Evolutionary conservation across 257 asterid species (phyloP), one percentile per base, ranked within the genome.

Genomic region (Scutellaria galericulata): DNA sequence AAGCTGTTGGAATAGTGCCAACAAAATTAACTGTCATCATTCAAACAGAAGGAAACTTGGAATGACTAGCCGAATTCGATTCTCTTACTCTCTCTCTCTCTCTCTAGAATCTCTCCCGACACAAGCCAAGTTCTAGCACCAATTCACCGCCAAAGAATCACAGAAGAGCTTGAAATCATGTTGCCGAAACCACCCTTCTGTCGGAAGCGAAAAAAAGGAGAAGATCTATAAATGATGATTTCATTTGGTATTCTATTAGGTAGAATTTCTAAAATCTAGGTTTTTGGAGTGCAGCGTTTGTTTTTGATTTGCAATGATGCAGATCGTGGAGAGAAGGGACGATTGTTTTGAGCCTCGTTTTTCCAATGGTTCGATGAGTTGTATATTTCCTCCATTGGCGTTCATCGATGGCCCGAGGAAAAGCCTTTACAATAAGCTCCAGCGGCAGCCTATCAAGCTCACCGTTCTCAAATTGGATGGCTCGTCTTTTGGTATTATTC

Each of bases 401-500:
- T 45, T 40, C 62, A 42, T 12, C 1, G 77, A 72, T 53, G 14
- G 61, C 64, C 71, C 84, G 9, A 71, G 83, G 35, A 81, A 63
- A 76, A 85, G 83, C 45, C 78, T 86, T 0, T 93, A 86, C 77
- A 57, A 74, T 50, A 83, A 78, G 84, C 83, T 93, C 51, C 86
- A 86, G 52, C 78, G 75, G 73, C 85, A 81, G 27, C 90, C 90
- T 20, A 84, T 89, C 74, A 74, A 64, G 35, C 93, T 93, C 78
- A 81, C 84, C 45, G 73, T 93, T 27, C 75, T 85, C 81, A 93
- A 90, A 86, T 86, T 92, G 82, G 97, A 90, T 80, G 96, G 91
- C 37, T 74, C 98, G 12, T 79, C 86, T 67, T 92, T 88, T 27
- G 93, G 98, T 92, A 86, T 18, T 31, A 14, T 63, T 55, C 8